Percentiles rank a stretch among this genome's conserved stretches.
Conservation (phyloP, 2,329 filamentous ascomycete species). For the Aspergillus niger region DNA sequence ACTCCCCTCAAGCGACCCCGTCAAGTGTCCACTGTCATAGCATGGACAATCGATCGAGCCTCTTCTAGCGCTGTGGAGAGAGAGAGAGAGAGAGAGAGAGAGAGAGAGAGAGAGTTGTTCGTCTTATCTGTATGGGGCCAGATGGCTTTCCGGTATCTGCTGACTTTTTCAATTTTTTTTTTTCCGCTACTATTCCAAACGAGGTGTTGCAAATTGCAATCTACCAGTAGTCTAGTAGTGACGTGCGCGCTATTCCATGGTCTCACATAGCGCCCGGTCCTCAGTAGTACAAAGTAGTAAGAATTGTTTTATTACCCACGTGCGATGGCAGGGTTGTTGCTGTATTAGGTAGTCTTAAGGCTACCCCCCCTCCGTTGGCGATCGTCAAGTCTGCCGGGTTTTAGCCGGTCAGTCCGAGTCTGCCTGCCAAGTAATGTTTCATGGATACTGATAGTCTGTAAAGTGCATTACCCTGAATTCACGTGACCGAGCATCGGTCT, state of each 20-base stretch:
- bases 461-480: background rate
- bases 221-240: background rate
- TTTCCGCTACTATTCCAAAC: background rate
- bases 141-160: background rate
- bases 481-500: background rate
- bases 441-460: background rate
- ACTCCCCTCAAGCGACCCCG: background rate
- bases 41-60: background rate
- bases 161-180: background rate
- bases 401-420: background rate
- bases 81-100: background rate
- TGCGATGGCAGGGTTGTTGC: background rate
- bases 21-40: slow-evolving; percentile 1
- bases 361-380: background rate
- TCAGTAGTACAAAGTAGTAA: background rate
- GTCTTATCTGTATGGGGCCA: background rate
- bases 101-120: background rate
- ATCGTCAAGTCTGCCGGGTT: background rate
- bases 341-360: background rate
- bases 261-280: background rate
- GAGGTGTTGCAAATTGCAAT: background rate
- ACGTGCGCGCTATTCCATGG: background rate
- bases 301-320: background rate
- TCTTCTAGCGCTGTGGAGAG: background rate
- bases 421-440: slow-evolving; percentile 1